Conservation (phyloP, 2,329 filamentous ascomycete species). For the Colletotrichum sp. region DNA sequence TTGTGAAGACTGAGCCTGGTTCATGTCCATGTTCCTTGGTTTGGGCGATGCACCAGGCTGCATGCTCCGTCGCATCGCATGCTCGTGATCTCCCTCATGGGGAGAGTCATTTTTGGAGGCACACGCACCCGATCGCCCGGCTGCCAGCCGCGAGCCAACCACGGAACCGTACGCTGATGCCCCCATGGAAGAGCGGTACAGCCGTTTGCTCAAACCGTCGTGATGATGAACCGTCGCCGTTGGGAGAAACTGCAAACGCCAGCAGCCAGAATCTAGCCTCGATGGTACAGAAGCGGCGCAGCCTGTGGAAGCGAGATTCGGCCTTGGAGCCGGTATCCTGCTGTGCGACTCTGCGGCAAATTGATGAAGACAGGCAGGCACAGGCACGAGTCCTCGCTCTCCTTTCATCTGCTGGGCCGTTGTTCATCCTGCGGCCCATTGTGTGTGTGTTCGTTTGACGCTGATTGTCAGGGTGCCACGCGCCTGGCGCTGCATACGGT, state of each 20-base stretch:
- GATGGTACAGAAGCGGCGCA: background rate
- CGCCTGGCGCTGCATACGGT: background rate
- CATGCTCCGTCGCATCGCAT: background rate
- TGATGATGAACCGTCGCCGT: background rate
- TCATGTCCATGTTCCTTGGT: background rate
- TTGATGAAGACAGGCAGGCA: background rate
- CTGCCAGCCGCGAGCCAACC: background rate
- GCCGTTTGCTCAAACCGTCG: background rate
- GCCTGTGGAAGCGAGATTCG: background rate
- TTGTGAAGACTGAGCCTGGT: background rate
- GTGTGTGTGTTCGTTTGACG: background rate
- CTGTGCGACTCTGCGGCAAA: background rate
- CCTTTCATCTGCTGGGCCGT: background rate
- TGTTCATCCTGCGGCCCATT: background rate
- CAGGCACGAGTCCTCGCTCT: background rate
- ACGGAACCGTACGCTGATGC: background rate
- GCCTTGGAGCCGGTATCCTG: background rate
- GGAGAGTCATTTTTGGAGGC: background rate
- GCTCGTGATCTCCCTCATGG: background rate
- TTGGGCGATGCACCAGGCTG: background rate
- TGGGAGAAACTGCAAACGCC: background rate
- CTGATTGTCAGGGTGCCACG: constrained; percentile 11
- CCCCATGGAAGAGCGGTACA: background rate
- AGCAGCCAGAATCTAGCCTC: background rate
- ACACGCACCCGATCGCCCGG: constrained; percentile 2